These are phyloP conservation scores for Condylostoma magnum DNA, from an alignment of 169 alveolate genomes.

Conservation along the genomic window DNA sequence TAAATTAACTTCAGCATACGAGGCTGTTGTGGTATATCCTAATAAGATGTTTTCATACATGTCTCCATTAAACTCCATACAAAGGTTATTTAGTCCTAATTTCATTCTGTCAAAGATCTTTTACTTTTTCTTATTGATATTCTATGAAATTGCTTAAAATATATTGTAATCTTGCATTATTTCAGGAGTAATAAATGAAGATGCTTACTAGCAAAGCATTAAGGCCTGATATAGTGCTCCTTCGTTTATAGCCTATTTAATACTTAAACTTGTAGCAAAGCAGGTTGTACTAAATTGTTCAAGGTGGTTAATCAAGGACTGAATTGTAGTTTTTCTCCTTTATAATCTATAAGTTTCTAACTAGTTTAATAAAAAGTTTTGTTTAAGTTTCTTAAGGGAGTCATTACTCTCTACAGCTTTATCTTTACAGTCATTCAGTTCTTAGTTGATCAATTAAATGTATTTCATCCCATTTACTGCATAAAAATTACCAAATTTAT, in stretches of 20 bases:
- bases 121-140: not conserved
- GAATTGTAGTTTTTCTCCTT: not conserved
- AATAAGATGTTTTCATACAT: slow-evolving; percentile 16
- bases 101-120: slow-evolving; percentile 11
- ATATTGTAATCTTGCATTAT: not conserved
- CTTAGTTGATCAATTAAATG: not conserved
- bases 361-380: not conserved
- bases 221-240: slow-evolving; percentile 27
- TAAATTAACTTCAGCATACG: not conserved
- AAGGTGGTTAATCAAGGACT: not conserved
- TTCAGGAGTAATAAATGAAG: not conserved
- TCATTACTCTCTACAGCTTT: not conserved
- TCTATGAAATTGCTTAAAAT: not conserved
- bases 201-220: not conserved
- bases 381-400: not conserved
- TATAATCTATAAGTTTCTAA: not conserved
- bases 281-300: not conserved
- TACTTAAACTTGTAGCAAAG: slow-evolving; percentile 7
- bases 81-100: slow-evolving; percentile 2
- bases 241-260: slow-evolving; percentile 1
- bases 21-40: not conserved
- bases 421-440: not conserved
- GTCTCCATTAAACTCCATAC: not conserved
- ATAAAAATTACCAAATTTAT: not conserved
- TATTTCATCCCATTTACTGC: slow-evolving; percentile 9